A percentile compares a stretch with the other conserved stretches of the same genome.
phyloP scores from a whole-genome alignment of 2,329 filamentous ascomycete species.

The Colletotrichum sojae region DNA sequence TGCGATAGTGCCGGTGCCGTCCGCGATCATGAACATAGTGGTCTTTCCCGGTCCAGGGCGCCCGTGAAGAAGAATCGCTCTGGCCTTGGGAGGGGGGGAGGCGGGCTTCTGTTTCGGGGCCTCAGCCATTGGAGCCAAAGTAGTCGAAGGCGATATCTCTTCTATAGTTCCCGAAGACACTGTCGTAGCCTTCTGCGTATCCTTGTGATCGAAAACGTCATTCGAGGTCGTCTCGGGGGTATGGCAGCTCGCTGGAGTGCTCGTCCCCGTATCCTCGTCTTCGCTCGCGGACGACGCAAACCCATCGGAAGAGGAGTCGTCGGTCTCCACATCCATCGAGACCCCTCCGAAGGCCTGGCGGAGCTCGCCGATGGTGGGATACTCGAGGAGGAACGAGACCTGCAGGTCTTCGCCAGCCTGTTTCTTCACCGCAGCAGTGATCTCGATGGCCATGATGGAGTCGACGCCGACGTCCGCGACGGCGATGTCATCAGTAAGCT shows the following conservation, averaged over 20 bases:
- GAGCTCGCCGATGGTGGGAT: conserved; percentile 9
- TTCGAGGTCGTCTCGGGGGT: too few species aligned
- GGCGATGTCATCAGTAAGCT: conserved; percentile 12
- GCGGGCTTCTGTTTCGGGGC: neutral
- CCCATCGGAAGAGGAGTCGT: neutral
- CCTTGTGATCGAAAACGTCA: too few species aligned
- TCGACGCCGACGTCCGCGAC: conserved; percentile 13
- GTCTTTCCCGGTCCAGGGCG: neutral
- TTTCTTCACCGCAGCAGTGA: neutral
- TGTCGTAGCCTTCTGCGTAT: too few species aligned
- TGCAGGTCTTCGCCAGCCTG: neutral
- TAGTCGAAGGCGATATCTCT: neutral
- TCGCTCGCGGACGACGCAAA: too few species aligned
- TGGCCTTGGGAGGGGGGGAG: neutral
- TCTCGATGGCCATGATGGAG: conserved; percentile 26
- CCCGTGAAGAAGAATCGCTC: neutral
- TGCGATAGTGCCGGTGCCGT: conserved; percentile 23
- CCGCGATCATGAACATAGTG: conserved; percentile 5
- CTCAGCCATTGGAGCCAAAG: neutral
- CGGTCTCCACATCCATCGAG: neutral
- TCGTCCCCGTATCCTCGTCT: too few species aligned
- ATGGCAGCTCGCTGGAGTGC: too few species aligned
- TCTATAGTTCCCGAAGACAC: neutral
- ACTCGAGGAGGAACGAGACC: neutral
- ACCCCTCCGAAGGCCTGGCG: neutral